Conservation (phyloP, 805 yeast species). For the Yamadazyma nakazawae region DNA sequence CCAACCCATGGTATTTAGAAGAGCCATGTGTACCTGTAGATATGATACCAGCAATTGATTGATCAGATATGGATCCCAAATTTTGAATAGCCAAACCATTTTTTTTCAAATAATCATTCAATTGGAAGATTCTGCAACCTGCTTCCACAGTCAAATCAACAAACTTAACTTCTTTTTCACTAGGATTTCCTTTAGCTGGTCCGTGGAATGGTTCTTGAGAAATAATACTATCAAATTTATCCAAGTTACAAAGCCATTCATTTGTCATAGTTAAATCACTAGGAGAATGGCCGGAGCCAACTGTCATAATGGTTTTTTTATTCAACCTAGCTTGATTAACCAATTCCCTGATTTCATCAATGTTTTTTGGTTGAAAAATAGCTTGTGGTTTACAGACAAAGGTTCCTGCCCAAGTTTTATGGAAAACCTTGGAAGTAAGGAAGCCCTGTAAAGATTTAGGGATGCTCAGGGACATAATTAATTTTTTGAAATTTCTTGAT, state of each 20-base stretch:
- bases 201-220: conserved; percentile 45
- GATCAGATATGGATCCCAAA: conserved; percentile 90
- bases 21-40: conserved; percentile 98
- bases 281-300: conserved; percentile 96
- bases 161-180: conserved; percentile 47
- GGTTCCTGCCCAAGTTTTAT: conserved; percentile 89
- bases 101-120: conserved; percentile 62
- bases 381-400: conserved; percentile 72
- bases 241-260: conserved; percentile 87
- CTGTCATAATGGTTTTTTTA: conserved; percentile 69
- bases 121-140: conserved; percentile 74
- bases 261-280: conserved; percentile 83
- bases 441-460: conserved; percentile 33
- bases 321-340: conserved; percentile 61
- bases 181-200: conserved; percentile 21
- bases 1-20: conserved; percentile 86
- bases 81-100: conserved; percentile 81
- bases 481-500: neutral
- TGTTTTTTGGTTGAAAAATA: conserved; percentile 69
- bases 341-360: conserved; percentile 66
- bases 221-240: conserved; percentile 61
- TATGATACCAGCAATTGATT: conserved; percentile 91
- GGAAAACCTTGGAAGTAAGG: conserved; percentile 42
- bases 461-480: conserved; percentile 11
- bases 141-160: conserved; percentile 95